Conservation (phyloP, 176 grass and related monocot species). For the Eremochloa ophiuroides region DNA sequence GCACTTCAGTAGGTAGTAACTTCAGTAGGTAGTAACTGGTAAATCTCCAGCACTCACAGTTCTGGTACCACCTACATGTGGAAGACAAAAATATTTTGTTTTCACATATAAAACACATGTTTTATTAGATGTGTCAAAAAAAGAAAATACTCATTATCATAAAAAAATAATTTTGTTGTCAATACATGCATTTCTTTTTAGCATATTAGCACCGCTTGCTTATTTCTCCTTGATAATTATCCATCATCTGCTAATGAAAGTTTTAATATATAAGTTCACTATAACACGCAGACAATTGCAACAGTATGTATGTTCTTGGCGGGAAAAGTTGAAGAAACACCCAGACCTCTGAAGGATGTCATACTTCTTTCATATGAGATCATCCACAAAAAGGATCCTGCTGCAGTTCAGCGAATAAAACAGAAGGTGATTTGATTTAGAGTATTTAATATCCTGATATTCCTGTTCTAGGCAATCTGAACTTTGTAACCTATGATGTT, state of each 20-base stretch:
- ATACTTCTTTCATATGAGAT: conserved; percentile 96
- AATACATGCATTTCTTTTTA: not conserved
- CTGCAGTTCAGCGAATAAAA: conserved; percentile 76
- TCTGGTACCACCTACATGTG: not conserved
- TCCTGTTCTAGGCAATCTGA: not conserved
- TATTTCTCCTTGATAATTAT: not conserved
- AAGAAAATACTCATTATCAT: not conserved
- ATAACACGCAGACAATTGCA: conserved; percentile 65
- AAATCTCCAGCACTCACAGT: not conserved
- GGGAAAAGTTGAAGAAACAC: conserved; percentile 98
- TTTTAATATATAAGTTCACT: conserved; percentile 4
- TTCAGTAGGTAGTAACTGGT: not conserved
- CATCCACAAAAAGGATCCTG: conserved; percentile 84
- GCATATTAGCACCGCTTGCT: not conserved
- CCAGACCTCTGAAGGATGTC: conserved; percentile 88
- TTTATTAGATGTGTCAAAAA: not conserved
- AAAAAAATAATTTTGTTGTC: not conserved
- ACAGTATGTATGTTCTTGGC: conserved; percentile 98
- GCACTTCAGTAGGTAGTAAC: not conserved
- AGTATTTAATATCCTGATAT: conserved; percentile 1
- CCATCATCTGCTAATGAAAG: conserved; percentile 3
- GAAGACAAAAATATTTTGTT: conserved; percentile 10
- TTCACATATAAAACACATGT: not conserved
- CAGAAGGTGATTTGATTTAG: conserved; percentile 52
- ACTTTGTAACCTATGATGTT: not conserved